Conservation (phyloP, 805 yeast species). For the Yamadazyma akitaensis region DNA sequence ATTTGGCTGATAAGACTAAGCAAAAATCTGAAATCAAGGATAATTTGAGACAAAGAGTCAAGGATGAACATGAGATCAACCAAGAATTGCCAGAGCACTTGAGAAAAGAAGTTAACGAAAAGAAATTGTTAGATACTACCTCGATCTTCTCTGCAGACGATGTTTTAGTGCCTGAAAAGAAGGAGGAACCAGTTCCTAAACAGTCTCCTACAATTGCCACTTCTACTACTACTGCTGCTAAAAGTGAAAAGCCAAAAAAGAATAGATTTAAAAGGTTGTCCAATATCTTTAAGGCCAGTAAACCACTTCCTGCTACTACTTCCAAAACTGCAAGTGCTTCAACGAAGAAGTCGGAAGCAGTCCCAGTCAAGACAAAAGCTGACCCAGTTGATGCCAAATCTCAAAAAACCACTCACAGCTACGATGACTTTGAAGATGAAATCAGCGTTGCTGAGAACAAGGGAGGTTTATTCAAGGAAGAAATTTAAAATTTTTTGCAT, state of each 20-base stretch:
- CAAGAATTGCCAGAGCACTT: constrained; percentile 52
- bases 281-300: constrained; percentile 11
- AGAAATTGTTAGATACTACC: constrained; percentile 34
- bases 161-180: constrained; percentile 2
- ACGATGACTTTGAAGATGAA: constrained; percentile 26
- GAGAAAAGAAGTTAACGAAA: constrained; percentile 33
- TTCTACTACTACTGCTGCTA: constrained; percentile 9
- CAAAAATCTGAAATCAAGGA: constrained; percentile 33
- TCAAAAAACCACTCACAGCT: constrained; percentile 10
- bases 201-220: neutral
- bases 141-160: constrained; percentile 32
- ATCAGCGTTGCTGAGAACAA: constrained; percentile 24
- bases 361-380: neutral
- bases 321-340: neutral
- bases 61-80: constrained; percentile 48
- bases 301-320: constrained; percentile 1
- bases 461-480: constrained; percentile 42
- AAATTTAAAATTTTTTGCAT: constrained; percentile 22
- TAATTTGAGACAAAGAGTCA: constrained; percentile 35
- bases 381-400: constrained; percentile 10
- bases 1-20: constrained; percentile 31
- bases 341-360: neutral
- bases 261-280: constrained; percentile 13
- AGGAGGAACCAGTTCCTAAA: constrained; percentile 3
- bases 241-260: constrained; percentile 10